Evolutionary conservation across 192 early-diverging fungal species (phyloP), one percentile per base, ranked within the genome.

Genomic region (Mortierella alpina): DNA sequence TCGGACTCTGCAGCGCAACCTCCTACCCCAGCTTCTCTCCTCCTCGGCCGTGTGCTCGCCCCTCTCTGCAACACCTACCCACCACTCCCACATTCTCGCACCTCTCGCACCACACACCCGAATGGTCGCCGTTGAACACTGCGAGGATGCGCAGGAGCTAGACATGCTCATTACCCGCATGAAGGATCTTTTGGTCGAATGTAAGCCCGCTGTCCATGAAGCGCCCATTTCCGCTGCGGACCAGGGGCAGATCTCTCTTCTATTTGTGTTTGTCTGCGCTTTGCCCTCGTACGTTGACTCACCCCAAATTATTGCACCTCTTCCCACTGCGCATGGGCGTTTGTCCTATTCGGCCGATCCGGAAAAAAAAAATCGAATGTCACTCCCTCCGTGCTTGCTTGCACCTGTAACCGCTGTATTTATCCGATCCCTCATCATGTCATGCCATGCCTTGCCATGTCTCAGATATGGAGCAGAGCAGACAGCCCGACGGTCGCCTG

Each of bases 381-480:
- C 20, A 7, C 13, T 49, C 42, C 42, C 18, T 49, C 48, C 48
- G 22, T 49, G 10, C 47, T 62, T 48, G 14, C 23, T 5, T 59
- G 12, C 58, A 42, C 40, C 12, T 31, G 14, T 10, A 59, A 39
- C 45, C 45, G 13, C 60, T 62, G 60, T 18, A 59, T 46, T 49
- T 49, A 13, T 58, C 17, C 42, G 17, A 58, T 47, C n/a, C 9
- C 54, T 61, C 56, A 50, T 51, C 48, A 5, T 12, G 12, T 0
- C 47, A 10, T 39, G 42, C 55, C 14, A 44, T 62, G 20, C 55
- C 14, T 31, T 62, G 20, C 45, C 18, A 41, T 58, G 9, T 8
- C 42, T 11, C 64, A 89, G 88, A 86, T 77, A 73, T 89, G 45
- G 75, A 82, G 39, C 70, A 85, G 17, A 79, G 86, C 59, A 60